Evolutionary conservation across 352 stramenopile genomes (phyloP).

Genomic region (Globisporangium canariense): DNA sequence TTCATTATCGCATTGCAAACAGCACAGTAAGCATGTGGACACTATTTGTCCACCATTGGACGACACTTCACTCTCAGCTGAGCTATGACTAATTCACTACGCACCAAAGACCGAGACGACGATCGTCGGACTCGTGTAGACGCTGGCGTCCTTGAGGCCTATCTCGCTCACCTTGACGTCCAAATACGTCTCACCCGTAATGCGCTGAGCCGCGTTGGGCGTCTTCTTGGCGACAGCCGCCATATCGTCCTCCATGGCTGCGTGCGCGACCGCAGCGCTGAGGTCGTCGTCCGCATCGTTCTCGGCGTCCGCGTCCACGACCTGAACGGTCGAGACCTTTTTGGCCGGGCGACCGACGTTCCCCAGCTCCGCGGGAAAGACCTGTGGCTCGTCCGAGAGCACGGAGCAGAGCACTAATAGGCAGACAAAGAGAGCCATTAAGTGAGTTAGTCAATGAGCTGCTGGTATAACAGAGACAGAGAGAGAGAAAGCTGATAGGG

Average conservation of each 20-base stretch:
- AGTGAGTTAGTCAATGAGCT: not conserved
- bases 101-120: constrained; percentile 58
- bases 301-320: constrained; percentile 27
- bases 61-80: constrained; percentile 1
- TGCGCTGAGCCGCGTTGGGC: not conserved
- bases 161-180: constrained; percentile 52
- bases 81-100: not conserved
- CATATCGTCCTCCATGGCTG: not conserved
- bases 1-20: not conserved
- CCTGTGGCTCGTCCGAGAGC: constrained; percentile 34
- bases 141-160: constrained; percentile 59
- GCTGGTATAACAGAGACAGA: not conserved
- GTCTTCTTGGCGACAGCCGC: not conserved
- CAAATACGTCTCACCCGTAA: constrained; percentile 40
- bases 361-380: constrained; percentile 32
- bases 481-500: constrained; percentile 11
- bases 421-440: not conserved
- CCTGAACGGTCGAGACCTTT: constrained; percentile 25
- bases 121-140: constrained; percentile 63
- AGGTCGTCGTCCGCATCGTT: constrained; percentile 20
- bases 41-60: not conserved
- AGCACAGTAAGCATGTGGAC: not conserved
- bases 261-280: not conserved
- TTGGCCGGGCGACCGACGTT: constrained; percentile 18
- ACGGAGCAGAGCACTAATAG: constrained; percentile 32